Evolutionary conservation across 75 land plant genomes (phyloP).

Genomic region (Pinus tabuliformis): DNA sequence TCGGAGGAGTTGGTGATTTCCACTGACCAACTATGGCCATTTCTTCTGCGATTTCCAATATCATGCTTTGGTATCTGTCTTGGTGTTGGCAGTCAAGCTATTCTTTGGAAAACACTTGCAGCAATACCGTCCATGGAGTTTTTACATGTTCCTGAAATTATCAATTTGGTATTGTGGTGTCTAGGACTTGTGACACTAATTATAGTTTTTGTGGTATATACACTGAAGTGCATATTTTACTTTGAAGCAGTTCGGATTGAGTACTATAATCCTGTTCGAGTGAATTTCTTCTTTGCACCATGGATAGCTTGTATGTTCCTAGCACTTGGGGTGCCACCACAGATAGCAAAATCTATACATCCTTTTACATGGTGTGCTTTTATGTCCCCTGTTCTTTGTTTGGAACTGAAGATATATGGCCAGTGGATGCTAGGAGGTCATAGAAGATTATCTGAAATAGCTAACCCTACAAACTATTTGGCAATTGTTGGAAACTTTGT

Average conservation of each 20-base stretch:
- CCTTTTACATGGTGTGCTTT: slow-evolving; percentile 57
- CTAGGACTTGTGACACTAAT: slow-evolving; percentile 31
- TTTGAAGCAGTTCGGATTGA: slow-evolving; percentile 85
- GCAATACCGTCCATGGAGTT: slow-evolving; percentile 44
- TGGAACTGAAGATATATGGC: slow-evolving; percentile 79
- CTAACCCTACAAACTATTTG: slow-evolving; percentile 78
- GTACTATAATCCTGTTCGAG: slow-evolving; percentile 72
- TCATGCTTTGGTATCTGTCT: slow-evolving; percentile 72
- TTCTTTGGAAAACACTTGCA: slow-evolving; percentile 73
- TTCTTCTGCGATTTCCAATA: slow-evolving; percentile 82
- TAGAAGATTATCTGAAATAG: slow-evolving; percentile 72
- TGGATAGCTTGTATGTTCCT: slow-evolving; percentile 74
- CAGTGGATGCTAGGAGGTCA: slow-evolving; percentile 88
- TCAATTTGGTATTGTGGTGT: slow-evolving; percentile 56
- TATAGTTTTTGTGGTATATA: slow-evolving; percentile 35
- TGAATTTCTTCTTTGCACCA: slow-evolving; percentile 91
- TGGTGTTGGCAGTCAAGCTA: slow-evolving; percentile 79
- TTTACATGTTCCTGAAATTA: slow-evolving; percentile 35
- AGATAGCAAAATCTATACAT: slow-evolving; percentile 27
- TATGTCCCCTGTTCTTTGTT: slow-evolving; percentile 55
- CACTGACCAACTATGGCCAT: slow-evolving; percentile 70
- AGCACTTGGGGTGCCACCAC: slow-evolving; percentile 54
- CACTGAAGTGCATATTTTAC: slow-evolving; percentile 58
- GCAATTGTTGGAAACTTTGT: slow-evolving; percentile 77
- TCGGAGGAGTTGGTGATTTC: slow-evolving; percentile 66